Conservation (phyloP, 2,329 filamentous ascomycete genomes). For the Cladophialophora exuberans region DNA sequence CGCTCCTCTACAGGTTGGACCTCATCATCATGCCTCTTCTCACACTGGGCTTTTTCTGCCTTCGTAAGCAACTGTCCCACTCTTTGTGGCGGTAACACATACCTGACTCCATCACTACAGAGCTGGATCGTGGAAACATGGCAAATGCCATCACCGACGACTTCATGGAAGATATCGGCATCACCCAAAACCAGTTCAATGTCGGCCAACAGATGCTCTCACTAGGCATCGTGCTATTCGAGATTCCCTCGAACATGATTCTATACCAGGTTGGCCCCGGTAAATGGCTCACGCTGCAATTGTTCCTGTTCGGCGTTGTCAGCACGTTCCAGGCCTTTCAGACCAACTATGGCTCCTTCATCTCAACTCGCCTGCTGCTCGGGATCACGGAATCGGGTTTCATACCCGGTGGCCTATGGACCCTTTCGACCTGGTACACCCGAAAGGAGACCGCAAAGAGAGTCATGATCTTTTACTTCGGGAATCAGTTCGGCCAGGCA, state of each 20-base stretch:
- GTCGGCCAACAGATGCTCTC: slow-evolving; percentile 58
- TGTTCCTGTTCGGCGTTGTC: slow-evolving; percentile 58
- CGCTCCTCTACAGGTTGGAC: slow-evolving; percentile 25
- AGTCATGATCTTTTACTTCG: slow-evolving; percentile 60
- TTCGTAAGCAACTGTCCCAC: slow-evolving; percentile 37
- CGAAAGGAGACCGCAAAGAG: slow-evolving; percentile 56
- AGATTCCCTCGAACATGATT: slow-evolving; percentile 59
- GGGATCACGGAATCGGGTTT: slow-evolving; percentile 60
- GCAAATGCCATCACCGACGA: slow-evolving; percentile 58
- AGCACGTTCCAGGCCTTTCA: slow-evolving; percentile 60
- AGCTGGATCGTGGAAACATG: slow-evolving; percentile 41
- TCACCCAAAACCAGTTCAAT: slow-evolving; percentile 59
- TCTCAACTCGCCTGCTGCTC: slow-evolving; percentile 56
- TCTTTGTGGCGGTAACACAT: slow-evolving; percentile 22
- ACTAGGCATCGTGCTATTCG: slow-evolving; percentile 53
- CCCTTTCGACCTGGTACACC: slow-evolving; percentile 61
- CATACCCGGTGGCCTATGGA: slow-evolving; percentile 57
- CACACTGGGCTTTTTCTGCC: slow-evolving; percentile 36
- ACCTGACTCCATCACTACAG: not conserved
- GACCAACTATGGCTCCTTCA: slow-evolving; percentile 50
- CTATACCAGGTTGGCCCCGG: slow-evolving; percentile 56
- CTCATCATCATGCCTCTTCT: slow-evolving; percentile 35
- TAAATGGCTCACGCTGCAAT: slow-evolving; percentile 58
- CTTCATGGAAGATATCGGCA: slow-evolving; percentile 54
- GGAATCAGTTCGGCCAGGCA: slow-evolving; percentile 56